Percentiles rank a stretch among this genome's conserved stretches.
phyloP scores from a whole-genome alignment of 2,329 filamentous ascomycete genomes.

The Colletotrichum chrysophilum region DNA sequence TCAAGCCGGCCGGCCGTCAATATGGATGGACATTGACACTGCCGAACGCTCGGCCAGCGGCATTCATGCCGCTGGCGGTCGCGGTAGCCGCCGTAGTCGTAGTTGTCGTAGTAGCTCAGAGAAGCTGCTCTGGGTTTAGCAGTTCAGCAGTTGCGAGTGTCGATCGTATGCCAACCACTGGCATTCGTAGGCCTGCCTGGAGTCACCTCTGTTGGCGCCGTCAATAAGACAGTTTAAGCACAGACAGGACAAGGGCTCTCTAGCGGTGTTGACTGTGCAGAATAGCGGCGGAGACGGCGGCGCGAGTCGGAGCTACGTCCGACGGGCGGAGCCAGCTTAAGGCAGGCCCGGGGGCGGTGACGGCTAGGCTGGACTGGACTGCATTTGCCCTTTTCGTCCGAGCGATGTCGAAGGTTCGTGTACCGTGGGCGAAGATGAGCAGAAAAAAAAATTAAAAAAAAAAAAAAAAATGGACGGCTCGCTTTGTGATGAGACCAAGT shows the following conservation, averaged over 20 bases:
- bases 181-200: neutral
- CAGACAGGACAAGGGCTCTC: neutral
- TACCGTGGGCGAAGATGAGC: neutral
- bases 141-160: neutral
- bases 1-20: neutral
- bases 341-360: neutral
- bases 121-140: neutral
- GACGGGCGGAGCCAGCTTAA: neutral
- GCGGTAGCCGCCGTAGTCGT: neutral
- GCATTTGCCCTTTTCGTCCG: neutral
- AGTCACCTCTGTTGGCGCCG: neutral
- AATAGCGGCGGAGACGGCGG: neutral
- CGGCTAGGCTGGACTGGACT: neutral
- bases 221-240: conserved; percentile 1
- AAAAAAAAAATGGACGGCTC: neutral
- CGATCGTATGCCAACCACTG: conserved; percentile 16
- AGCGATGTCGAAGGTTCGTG: neutral
- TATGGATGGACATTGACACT: neutral
- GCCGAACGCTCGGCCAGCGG: neutral
- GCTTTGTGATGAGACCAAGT: neutral
- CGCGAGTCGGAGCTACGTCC: conserved; percentile 4
- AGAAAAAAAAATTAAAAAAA: neutral
- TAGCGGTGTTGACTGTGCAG: neutral
- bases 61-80: neutral
- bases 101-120: neutral